These are phyloP conservation scores for Trametes gibbosa DNA, from an alignment of 768 basidiomycete genomes.

Conservation along the genomic window DNA sequence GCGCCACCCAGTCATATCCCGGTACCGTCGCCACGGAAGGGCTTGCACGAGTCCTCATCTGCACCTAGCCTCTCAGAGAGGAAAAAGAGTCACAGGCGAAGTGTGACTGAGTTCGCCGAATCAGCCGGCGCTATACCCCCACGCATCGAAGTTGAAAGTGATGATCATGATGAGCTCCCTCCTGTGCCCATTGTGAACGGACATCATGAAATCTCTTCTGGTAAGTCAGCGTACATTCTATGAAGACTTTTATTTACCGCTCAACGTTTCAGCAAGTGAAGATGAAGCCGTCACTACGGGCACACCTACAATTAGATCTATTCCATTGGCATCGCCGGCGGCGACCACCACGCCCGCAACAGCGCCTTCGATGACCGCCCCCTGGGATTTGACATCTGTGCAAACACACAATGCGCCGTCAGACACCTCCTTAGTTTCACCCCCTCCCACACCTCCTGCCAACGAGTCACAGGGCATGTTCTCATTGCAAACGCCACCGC, in stretches of 20 bases:
- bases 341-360: conserved; percentile 9
- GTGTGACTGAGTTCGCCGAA: conserved; percentile 29
- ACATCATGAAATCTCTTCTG: conserved; percentile 12
- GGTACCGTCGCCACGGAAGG: conserved; percentile 39
- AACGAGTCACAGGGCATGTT: conserved; percentile 6
- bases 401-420: not conserved
- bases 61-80: conserved; percentile 16
- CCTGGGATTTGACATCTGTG: not conserved
- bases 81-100: conserved; percentile 29
- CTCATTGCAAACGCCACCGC: conserved; percentile 47
- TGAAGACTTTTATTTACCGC: not conserved
- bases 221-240: not conserved
- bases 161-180: conserved; percentile 9
- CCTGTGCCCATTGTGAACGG: conserved; percentile 17
- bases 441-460: conserved; percentile 34
- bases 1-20: conserved; percentile 42
- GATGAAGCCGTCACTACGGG: conserved; percentile 31
- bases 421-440: conserved; percentile 28
- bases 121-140: conserved; percentile 26
- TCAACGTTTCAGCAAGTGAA: conserved; percentile 35
- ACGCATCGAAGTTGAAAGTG: conserved; percentile 15
- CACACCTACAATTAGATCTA: conserved; percentile 23
- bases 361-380: not conserved
- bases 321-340: conserved; percentile 16
- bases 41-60: conserved; percentile 16